Base-by-base conservation (phyloP, 2,329 filamentous ascomycete genomes). In the Calonectria ilicicola region DNA sequence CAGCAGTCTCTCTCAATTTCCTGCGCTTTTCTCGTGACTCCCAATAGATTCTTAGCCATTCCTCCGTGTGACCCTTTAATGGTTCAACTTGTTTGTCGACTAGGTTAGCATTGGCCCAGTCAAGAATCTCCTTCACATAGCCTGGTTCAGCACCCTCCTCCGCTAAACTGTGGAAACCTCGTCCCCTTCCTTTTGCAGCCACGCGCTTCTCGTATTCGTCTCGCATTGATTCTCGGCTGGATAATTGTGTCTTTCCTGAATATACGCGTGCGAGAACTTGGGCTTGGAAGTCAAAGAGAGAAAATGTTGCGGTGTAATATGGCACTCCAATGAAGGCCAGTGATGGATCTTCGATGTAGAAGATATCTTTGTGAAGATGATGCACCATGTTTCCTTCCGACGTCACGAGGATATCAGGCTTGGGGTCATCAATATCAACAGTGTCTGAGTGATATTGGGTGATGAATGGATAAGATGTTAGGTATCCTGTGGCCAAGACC, bases 341-440 rank as follows among this genome's bases (percentile, higher is more conserved):
- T 0, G 90, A 89, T 0, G 92, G 91, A 72, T 94, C 92, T 0
- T 88, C 87, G 51, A 93, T 93, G 81, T 93, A 94, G 79, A 93
- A 94, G 17, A 94, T 91, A 79, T 94, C 92, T 70, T 90, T 90
- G 84, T 94, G 90, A 1, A 94, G 84, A 75, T 94, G 94, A 77
- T 94, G 92, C 5, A 87, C 84, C 79, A 91, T 89, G 15, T 86
- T 87, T 2, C 92, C 92, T 53, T 93, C 91, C 0, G 86, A 81
- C 0, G 90, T 94, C 5, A 94, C 89, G 0, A 95, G 83, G 0
- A 90, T 81, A 0, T 80, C 83, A 0, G 90, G 86, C 44, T 87
- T 85, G 0, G 91, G 91, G 1, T 89, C 78, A 1, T 87, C 81
- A 0, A 85, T 82, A 0, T 82, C 64, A 0, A 83, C 51, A 0